These are phyloP conservation scores for Sarocladium strictum DNA, from an alignment of 2,329 filamentous ascomycete genomes.

Conservation along the genomic window DNA sequence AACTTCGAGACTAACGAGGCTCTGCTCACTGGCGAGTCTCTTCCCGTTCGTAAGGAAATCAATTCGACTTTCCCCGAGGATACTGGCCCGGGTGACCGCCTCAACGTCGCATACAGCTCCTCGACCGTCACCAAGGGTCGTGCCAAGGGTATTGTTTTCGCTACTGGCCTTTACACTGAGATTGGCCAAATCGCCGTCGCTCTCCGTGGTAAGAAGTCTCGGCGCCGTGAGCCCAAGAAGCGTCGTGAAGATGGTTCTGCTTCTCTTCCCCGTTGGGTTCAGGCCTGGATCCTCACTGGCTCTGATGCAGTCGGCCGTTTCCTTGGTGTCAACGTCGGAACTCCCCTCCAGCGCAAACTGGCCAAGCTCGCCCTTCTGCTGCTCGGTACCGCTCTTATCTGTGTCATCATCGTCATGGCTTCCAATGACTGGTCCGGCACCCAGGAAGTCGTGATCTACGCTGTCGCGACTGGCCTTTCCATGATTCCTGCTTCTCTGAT, in stretches of 20 bases:
- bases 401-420: slow-evolving; percentile 62
- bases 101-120: slow-evolving; percentile 53
- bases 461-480: slow-evolving; percentile 39
- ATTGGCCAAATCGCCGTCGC: slow-evolving; percentile 50
- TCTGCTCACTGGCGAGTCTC: slow-evolving; percentile 54
- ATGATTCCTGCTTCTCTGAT: slow-evolving; percentile 46
- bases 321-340: slow-evolving; percentile 62
- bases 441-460: slow-evolving; percentile 54
- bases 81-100: slow-evolving; percentile 42
- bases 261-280: slow-evolving; percentile 44
- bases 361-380: slow-evolving; percentile 61
- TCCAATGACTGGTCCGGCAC: slow-evolving; percentile 52
- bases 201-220: slow-evolving; percentile 41
- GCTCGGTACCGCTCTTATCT: slow-evolving; percentile 61
- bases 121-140: slow-evolving; percentile 53
- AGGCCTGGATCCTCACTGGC: slow-evolving; percentile 41
- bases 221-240: slow-evolving; percentile 41
- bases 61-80: slow-evolving; percentile 30
- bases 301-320: slow-evolving; percentile 56
- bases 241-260: slow-evolving; percentile 45
- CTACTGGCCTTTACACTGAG: slow-evolving; percentile 55
- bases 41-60: slow-evolving; percentile 46
- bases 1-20: slow-evolving; percentile 61
- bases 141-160: slow-evolving; percentile 51
- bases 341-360: slow-evolving; percentile 62